Conservation (phyloP, 2,329 filamentous ascomycete genomes). For the Neofusicoccum cordaticola region DNA sequence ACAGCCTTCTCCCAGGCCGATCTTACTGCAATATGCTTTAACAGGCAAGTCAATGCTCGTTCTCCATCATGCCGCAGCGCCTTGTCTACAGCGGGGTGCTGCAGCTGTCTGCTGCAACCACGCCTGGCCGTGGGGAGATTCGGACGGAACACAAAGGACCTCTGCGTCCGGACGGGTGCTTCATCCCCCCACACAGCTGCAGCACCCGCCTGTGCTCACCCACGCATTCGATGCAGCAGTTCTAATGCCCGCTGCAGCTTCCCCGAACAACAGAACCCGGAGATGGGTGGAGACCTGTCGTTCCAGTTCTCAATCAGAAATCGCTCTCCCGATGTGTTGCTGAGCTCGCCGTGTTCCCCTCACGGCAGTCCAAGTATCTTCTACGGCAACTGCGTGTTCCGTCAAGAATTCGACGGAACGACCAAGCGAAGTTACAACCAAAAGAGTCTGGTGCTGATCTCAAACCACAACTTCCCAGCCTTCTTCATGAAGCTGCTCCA, state of each 20-base stretch:
- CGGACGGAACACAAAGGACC: no score
- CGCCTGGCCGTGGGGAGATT: no score
- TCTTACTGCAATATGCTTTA: slow-evolving; percentile 43
- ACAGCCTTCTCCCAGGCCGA: slow-evolving; percentile 37
- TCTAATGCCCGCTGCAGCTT: slow-evolving; percentile 28
- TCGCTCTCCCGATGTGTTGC: slow-evolving; percentile 56
- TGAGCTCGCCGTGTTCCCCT: slow-evolving; percentile 38
- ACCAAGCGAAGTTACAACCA: slow-evolving; percentile 45
- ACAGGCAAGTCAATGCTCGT: slow-evolving; percentile 29
- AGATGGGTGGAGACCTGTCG: slow-evolving; percentile 36
- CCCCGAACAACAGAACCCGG: slow-evolving; percentile 42
- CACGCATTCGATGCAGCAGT: background rate
- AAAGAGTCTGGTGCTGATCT: slow-evolving; percentile 39
- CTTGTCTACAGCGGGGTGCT: background rate
- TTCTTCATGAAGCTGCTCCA: slow-evolving; percentile 36
- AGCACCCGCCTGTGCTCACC: no score
- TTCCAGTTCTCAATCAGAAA: slow-evolving; percentile 43
- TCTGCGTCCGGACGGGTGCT: no score
- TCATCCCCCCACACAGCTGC: no score
- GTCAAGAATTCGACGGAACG: slow-evolving; percentile 39
- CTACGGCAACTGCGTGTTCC: slow-evolving; percentile 39
- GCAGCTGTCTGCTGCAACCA: background rate
- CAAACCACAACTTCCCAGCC: slow-evolving; percentile 39
- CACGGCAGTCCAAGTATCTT: slow-evolving; percentile 37
- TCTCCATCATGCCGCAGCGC: background rate